Base-by-base conservation (phyloP, 805 yeast genomes). In the Jamesozyma spencerorum region DNA sequence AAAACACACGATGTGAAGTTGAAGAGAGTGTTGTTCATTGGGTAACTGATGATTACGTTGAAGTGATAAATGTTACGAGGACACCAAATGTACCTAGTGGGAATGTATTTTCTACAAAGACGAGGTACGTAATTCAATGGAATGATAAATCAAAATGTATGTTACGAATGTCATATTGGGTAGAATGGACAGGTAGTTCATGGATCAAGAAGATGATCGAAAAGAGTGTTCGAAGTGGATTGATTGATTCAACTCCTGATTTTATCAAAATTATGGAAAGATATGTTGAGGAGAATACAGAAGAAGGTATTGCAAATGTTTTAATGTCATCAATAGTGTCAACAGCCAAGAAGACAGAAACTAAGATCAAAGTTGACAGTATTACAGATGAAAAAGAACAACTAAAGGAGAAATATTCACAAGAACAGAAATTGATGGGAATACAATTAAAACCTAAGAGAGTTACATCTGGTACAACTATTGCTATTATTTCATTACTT, bases 31-130 rank as follows among this genome's bases (percentile, higher is more conserved):
- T 84, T 17, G 74, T 77, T 34, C 62, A 70, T 35, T 59, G 52
- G 42, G 77, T 79, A 49, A 57, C 69, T 14, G 61, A 68, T 4
- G 66, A 68, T n/a, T 69, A 70, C 46, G 72, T 85, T 22, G 71
- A 77, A 41, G 74, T 85, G 5, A 63, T 76, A 1, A 75, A 79
- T 30, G 68, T 73, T 1, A 76, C 90, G 0, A 66, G 63, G 18
- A 87, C 97, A 0, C 98, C 97, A 0, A 88, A 85, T 54, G 97
- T 90, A 14, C 98, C 98, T 1, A 81, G 86, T 50, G 98, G 98
- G 2, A 71, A 70, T 31, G 71, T 83, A 0, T 90, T 90, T 60
- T 67, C 71, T 24, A 86, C 85, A 1, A 70, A 75, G 45, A 84
- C 94, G 1, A 68, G 84, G 43, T 81, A 78, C 51, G 66, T 78